Evolutionary conservation across 371 early-diverging fungal species (phyloP), one percentile per base, ranked within the genome.

Genomic region (Nematocida ausubeli): DNA sequence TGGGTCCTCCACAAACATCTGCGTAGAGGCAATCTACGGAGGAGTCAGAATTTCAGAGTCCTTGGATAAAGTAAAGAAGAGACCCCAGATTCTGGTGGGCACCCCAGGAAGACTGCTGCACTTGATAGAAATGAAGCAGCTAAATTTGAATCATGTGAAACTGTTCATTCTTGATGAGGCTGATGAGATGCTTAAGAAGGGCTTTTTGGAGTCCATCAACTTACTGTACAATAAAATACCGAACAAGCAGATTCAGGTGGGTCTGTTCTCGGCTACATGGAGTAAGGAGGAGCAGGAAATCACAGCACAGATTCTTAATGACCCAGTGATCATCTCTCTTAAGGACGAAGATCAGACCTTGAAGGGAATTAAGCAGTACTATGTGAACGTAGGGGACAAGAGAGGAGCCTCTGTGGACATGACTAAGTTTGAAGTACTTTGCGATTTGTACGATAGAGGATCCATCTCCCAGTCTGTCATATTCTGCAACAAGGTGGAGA

Each of bases 321-420:
- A 95, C 81, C 98, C 98, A 34, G 90, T 97, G 80, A 90, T 95
- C 67, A 95, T 98, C 79, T 90, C 97, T 71, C 95, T 99, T 71
- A 99, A 97, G 90, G 93, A 95, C 87, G 97, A 96, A 88, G 97
- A 97, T 86, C 89, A 97, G 87, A 98, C 99, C n/a, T 88, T 99
- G 49, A 96, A 96, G 88, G 99, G 97, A 80, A 97, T 99, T 86
- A 93, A 94, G 84, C 98, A 99, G 85, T 98, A 95, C 89, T 98
- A 91, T 87, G 92, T 97, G 16, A 90, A 92, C 50, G 92, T 98
- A 9, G 98, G 95, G 6, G 66, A 63, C 24, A 64, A 55, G 47
- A 51, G 72, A 22, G 84, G 89, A 89, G 84, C 93, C 92, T 86
- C 95, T 92, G 83, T 93, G 34, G 75, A 80, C 44, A 56, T 69